Evolutionary conservation across 257 asterid species (phyloP), one percentile per base, ranked within the genome.

Genomic region (Nicotiana noctiflora): DNA sequence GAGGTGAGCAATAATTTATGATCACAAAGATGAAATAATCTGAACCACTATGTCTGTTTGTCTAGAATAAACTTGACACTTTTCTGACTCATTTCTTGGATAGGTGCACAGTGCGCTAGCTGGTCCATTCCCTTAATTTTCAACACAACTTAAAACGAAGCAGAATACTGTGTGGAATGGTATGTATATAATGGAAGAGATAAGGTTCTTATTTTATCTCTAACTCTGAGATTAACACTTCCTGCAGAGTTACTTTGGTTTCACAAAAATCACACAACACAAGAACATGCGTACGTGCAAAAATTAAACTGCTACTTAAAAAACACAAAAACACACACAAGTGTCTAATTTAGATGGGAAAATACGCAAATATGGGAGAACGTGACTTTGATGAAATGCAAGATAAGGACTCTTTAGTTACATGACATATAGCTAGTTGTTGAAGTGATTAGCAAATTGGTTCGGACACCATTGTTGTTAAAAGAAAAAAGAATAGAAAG

Each of bases 11-110:
- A 74, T 23, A 31, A 49, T 49, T 60, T 23, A 23, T 49, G 40
- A 49, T 46, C 23, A 40, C 1, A 74, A 78, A 67, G 34, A 49
- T 34, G 75, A 14, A 79, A 14, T 63, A 13, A 27, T 82, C 89
- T 79, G 88, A 86, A 84, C 83, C 76, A 79, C 37, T 75, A 8
- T 90, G 94, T 90, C 92, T 88, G 37, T 51, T 86, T 92, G 93
- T 88, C 93, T 77, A 79, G 82, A 80, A 81, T 82, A 82, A 65
- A 82, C 81, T 53, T 53, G 80, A 84, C 91, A 89, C 81, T 40
- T 40, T 63, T 85, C 89, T 83, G 82, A 79, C 84, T 19, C 44
- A 32, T 37, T 74, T 70, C 59, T 81, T 60, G 25, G 80, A 61
- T 83, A 17, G 55, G 76, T 56, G 14, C 34, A 52, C 32, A 15